Percentiles rank a stretch among this genome's conserved stretches.
These are phyloP conservation scores for Massariosphaeria phaeospora DNA, from an alignment of 495 filamentous ascomycete genomes.

Conservation along the genomic window DNA sequence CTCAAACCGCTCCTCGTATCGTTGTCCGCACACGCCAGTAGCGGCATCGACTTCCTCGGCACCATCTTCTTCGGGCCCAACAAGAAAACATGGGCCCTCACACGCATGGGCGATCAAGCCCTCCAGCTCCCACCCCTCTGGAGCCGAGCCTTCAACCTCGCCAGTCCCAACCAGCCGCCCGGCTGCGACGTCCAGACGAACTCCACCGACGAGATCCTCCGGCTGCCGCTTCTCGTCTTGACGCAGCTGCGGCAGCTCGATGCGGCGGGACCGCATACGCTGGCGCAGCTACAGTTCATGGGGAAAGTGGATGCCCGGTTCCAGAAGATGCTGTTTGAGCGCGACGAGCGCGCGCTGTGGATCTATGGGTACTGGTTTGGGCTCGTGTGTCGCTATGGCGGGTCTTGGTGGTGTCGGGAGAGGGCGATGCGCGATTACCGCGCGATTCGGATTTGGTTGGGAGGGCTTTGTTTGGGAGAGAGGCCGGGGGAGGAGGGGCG, in stretches of 20 bases:
- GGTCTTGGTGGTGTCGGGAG: conserved; percentile 7
- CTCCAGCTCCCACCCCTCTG: neutral
- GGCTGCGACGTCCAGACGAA: neutral
- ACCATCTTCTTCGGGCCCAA: neutral
- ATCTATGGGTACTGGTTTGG: conserved; percentile 15
- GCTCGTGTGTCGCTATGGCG: conserved; percentile 5
- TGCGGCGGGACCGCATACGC: neutral
- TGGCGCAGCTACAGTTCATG: neutral
- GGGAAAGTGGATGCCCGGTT: neutral
- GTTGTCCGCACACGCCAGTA: neutral
- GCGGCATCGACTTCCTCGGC: neutral
- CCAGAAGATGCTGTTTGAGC: neutral
- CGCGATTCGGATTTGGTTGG: conserved; percentile 2
- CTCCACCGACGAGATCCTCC: neutral
- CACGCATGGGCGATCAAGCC: neutral
- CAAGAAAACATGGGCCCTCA: neutral
- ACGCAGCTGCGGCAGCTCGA: neutral
- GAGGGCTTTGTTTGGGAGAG: neutral
- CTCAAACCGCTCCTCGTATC: conserved; percentile 4
- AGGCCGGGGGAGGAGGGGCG: neutral
- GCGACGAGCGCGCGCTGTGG: conserved; percentile 9
- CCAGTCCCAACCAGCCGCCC: neutral
- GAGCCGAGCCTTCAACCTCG: conserved; percentile 5
- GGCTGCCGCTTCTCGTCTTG: neutral
- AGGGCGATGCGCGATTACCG: conserved; percentile 4